Conservation (phyloP, 345 rosid species). For the Geranium rotundifolium region DNA sequence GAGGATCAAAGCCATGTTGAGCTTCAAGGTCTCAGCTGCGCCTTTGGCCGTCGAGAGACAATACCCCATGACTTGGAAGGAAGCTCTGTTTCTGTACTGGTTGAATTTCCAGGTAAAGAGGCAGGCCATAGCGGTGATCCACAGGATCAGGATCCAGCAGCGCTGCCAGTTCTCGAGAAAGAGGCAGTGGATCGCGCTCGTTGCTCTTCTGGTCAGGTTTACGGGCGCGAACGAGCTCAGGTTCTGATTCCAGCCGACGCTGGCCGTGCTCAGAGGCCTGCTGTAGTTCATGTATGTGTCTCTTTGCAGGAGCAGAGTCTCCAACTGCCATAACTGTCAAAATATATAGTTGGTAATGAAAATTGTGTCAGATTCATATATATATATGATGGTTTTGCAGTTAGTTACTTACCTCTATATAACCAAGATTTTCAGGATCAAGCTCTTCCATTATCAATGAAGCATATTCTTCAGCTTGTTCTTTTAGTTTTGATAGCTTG, state of each 20-base stretch:
- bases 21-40: constrained; percentile 92
- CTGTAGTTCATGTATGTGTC: constrained; percentile 89
- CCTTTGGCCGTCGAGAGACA: constrained; percentile 84
- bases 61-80: constrained; percentile 78
- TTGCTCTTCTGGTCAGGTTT: constrained; percentile 19
- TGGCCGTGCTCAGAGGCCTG: constrained; percentile 71
- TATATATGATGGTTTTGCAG: neutral
- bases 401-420: constrained; percentile 58
- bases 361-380: neutral
- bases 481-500: constrained; percentile 79
- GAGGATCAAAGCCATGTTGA: constrained; percentile 95
- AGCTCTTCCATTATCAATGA: constrained; percentile 90
- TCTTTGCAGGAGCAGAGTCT: constrained; percentile 73
- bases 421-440: constrained; percentile 88
- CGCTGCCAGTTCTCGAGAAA: constrained; percentile 78
- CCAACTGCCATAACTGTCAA: constrained; percentile 86
- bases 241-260: constrained; percentile 60
- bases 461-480: constrained; percentile 91
- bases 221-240: constrained; percentile 32
- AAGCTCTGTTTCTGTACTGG: constrained; percentile 59
- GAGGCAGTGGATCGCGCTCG: constrained; percentile 32
- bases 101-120: constrained; percentile 82
- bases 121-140: constrained; percentile 51
- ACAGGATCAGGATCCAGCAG: constrained; percentile 57
- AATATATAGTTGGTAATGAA: neutral